Conservation (phyloP, 768 basidiomycete genomes). For the Boletus rex-veris region DNA sequence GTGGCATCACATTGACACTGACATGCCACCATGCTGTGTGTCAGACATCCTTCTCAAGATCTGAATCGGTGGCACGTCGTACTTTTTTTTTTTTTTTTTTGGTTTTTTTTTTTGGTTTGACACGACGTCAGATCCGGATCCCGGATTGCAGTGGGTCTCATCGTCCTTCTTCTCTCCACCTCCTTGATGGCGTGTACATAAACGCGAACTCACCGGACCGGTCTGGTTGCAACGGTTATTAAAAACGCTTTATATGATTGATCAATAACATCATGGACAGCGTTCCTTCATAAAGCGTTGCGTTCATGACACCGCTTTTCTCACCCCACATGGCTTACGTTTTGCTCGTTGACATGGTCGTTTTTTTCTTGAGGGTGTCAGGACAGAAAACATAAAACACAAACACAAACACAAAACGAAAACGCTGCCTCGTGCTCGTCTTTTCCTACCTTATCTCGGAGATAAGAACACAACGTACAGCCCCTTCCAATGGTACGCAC, state of each 20-base stretch:
- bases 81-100: neutral
- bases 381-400: no score
- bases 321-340: constrained; percentile 2
- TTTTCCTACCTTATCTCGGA: constrained; percentile 2
- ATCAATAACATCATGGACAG: neutral
- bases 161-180: neutral
- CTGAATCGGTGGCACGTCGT: neutral
- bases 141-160: no score
- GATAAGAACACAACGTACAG: neutral
- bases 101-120: neutral
- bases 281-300: neutral
- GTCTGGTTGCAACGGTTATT: neutral
- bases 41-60: neutral
- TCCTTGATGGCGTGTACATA: neutral
- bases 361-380: no score
- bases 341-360: no score
- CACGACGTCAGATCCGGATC: neutral
- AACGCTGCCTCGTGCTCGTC: neutral
- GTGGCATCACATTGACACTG: no score
- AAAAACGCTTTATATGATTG: no score
- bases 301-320: neutral
- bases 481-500: neutral
- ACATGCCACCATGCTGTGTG: no score
- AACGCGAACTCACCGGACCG: neutral
- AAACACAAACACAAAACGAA: no score